A percentile compares a stretch with the other conserved stretches of the same genome.
Conservation (phyloP, 2,329 filamentous ascomycete species). For the Penicillium sp. region DNA sequence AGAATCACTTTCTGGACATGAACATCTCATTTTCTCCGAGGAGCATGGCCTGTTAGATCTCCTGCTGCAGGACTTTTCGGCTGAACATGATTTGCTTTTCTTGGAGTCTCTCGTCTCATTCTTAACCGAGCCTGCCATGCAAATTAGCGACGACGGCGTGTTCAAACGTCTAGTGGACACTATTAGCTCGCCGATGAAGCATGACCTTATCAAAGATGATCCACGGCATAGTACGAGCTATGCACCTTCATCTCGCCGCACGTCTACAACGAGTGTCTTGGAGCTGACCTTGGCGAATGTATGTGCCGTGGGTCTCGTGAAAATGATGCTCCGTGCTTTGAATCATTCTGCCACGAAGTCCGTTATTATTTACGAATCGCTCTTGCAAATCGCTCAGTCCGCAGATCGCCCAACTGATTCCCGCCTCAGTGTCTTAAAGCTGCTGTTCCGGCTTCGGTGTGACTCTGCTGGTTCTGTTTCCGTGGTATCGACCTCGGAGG, state of each 20-base stretch:
- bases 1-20: constrained; percentile 37
- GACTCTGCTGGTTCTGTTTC: constrained; percentile 78
- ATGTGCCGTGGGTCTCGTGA: constrained; percentile 68
- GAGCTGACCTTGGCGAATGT: constrained; percentile 56
- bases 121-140: constrained; percentile 34
- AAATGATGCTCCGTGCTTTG: constrained; percentile 74
- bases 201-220: constrained; percentile 33
- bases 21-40: constrained; percentile 32
- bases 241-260: constrained; percentile 29
- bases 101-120: constrained; percentile 42
- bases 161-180: constrained; percentile 36
- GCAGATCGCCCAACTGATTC: constrained; percentile 65
- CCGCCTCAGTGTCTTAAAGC: constrained; percentile 71
- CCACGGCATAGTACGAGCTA: constrained; percentile 41
- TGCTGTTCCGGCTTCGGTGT: constrained; percentile 79
- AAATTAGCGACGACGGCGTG: constrained; percentile 28
- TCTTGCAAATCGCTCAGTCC: constrained; percentile 64
- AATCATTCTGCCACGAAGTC: constrained; percentile 66
- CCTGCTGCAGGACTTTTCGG: constrained; percentile 35
- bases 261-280: constrained; percentile 30
- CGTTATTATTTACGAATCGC: constrained; percentile 59
- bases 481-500: constrained; percentile 69
- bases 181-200: constrained; percentile 37
- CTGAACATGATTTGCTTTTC: constrained; percentile 40
- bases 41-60: constrained; percentile 33